Evolutionary conservation across 164 flowering plant species (phyloP).

Genomic region (Dillenia turbinata): DNA sequence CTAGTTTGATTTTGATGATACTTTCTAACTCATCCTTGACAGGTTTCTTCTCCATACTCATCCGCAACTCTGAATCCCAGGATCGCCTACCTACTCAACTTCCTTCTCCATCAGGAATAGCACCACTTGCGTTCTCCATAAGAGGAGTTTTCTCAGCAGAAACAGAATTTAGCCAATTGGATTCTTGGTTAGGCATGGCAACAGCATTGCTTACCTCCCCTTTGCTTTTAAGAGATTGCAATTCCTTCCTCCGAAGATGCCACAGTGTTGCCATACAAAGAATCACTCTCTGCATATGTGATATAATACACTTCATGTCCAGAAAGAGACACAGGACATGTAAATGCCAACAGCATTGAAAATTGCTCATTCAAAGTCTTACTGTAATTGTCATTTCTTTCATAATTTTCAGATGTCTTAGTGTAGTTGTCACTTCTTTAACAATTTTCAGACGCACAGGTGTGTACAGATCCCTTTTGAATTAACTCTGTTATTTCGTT

Average conservation of each 20-base stretch:
- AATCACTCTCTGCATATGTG: slow-evolving; percentile 20
- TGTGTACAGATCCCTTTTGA: no score
- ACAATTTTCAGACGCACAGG: no score
- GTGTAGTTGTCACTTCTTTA: no score
- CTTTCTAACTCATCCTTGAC: slow-evolving; percentile 72
- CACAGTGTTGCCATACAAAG: slow-evolving; percentile 10
- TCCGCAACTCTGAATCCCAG: slow-evolving; percentile 22
- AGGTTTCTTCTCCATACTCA: slow-evolving; percentile 31
- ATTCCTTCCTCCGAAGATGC: slow-evolving; percentile 16
- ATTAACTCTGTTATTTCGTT: no score
- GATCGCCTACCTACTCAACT: slow-evolving; percentile 9
- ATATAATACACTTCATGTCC: no score
- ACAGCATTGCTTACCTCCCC: slow-evolving; percentile 16
- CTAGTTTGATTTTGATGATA: slow-evolving; percentile 74
- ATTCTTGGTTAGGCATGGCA: slow-evolving; percentile 18
- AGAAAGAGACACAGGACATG: no score
- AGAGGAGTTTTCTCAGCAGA: slow-evolving; percentile 16
- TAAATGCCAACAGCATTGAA: not conserved
- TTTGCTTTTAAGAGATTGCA: slow-evolving; percentile 11
- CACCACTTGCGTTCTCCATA: slow-evolving; percentile 13
- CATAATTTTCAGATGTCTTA: no score
- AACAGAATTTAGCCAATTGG: slow-evolving; percentile 14
- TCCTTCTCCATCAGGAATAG: slow-evolving; percentile 18
- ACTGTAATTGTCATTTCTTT: slow-evolving; percentile 16
- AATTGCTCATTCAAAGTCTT: slow-evolving; percentile 8